Percentiles rank a stretch among this genome's conserved stretches.
Conservation (phyloP, 306 rosid genomes). For the Rubus idaeus region DNA sequence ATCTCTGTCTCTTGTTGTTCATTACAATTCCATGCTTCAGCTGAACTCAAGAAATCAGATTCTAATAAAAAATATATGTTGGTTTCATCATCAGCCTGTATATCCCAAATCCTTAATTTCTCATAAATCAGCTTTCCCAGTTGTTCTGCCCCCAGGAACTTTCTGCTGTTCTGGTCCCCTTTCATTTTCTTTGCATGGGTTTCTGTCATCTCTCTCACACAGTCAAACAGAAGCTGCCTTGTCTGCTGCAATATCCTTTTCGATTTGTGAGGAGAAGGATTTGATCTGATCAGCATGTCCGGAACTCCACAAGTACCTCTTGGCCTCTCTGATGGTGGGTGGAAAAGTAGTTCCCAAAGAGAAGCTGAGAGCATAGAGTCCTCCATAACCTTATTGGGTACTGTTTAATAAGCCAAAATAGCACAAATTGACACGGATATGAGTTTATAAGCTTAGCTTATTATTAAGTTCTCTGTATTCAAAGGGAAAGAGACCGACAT, state of each 20-base stretch:
- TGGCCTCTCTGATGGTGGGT: constrained; percentile 36
- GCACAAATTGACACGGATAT: not conserved
- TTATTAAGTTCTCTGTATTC: not conserved
- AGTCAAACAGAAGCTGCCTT: constrained; percentile 65
- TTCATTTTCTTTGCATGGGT: constrained; percentile 32
- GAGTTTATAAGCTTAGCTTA: not conserved
- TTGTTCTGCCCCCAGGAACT: constrained; percentile 46
- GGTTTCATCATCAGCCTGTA: constrained; percentile 32
- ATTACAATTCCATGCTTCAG: constrained; percentile 49
- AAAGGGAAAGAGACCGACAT: not conserved
- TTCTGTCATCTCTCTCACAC: constrained; percentile 55
- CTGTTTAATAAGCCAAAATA: constrained; percentile 25
- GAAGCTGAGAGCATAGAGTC: constrained; percentile 57
- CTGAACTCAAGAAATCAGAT: constrained; percentile 43
- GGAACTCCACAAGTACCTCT: constrained; percentile 13
- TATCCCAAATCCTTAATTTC: constrained; percentile 40
- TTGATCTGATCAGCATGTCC: constrained; percentile 32
- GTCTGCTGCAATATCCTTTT: constrained; percentile 50
- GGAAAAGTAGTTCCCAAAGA: constrained; percentile 47
- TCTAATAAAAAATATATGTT: constrained; percentile 26
- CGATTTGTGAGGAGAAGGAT: constrained; percentile 41
- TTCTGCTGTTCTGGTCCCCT: not conserved
- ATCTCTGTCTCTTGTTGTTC: constrained; percentile 44
- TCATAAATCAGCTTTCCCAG: constrained; percentile 47
- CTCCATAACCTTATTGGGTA: constrained; percentile 46